Evolutionary conservation across 768 basidiomycete genomes (phyloP), one percentile per base, ranked within the genome.

Genomic region (Scleroderma bovista): DNA sequence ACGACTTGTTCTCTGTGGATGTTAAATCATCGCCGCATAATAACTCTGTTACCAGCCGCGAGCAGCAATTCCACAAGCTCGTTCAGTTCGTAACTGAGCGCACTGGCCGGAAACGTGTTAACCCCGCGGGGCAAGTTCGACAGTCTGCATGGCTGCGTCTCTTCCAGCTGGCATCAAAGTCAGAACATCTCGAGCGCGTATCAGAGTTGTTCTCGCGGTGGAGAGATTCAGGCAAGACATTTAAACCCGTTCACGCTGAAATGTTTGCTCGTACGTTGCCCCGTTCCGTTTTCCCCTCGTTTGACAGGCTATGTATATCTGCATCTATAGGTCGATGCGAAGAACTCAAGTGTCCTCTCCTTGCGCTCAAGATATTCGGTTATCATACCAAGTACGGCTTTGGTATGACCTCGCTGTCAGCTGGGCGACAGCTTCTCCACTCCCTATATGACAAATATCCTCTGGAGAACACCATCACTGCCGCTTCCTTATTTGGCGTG

Each of bases 301-400:
- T 16, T 45, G 2, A 40, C 51, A 32, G n/a, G n/a, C n/a, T n/a
- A n/a, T n/a, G n/a, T n/a, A n/a, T 11, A 36, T 9, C n/a, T 16
- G 37, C 31, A 17, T 36, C 6, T 2, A 33, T 32, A 88, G 84
- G 77, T 20, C 84, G 85, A 9, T 86, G 83, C 47, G 70, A 76
- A 51, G 75, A 83, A 57, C 73, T 86, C 1, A 59, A 66, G 13
- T 79, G 78, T 50, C 78, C 80, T 3, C 57, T 66, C 22, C 72
- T 86, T 34, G 82, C 83, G 3, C 67, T 88, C 12, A 67, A 75
- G 31, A 76, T 84, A 19, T 83, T 84, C 58, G 76, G 78, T 19
- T 68, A 86, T 59, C 83, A 75, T 50, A 69, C 80, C 13, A 81
- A 80, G 59, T 84, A 86, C 61, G 75, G 77, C 44, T 55, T 86